These are phyloP conservation scores for Prunus padus DNA, from an alignment of 306 rosid species.

Conservation along the genomic window DNA sequence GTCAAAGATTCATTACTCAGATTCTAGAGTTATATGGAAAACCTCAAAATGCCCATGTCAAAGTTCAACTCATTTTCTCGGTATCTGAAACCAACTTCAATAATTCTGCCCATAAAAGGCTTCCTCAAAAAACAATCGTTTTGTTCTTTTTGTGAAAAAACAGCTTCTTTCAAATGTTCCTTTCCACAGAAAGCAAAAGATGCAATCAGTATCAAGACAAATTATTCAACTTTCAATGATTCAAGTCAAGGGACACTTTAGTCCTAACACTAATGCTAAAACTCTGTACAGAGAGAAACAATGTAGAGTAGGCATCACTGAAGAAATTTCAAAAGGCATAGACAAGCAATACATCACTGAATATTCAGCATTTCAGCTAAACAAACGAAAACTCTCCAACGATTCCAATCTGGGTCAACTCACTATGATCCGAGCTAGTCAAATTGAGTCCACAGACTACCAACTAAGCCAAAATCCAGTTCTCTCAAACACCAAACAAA, in stretches of 20 bases:
- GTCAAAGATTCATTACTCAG: conserved; percentile 7
- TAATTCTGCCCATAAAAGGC: background rate
- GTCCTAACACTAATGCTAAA: conserved; percentile 9
- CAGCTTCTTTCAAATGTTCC: conserved; percentile 9
- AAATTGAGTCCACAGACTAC: conserved; percentile 37
- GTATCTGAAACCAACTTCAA: conserved; percentile 7
- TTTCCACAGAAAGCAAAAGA: conserved; percentile 15
- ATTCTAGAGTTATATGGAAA: background rate
- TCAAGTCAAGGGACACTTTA: conserved; percentile 1
- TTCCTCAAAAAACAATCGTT: background rate
- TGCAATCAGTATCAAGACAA: conserved; percentile 8
- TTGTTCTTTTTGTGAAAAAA: background rate
- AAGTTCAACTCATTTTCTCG: conserved; percentile 19
- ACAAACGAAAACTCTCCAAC: conserved; percentile 41
- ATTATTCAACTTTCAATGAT: conserved; percentile 7
- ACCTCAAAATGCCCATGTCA: conserved; percentile 6
- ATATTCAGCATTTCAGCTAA: conserved; percentile 38
- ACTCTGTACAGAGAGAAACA: conserved; percentile 4
- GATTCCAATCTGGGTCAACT: conserved; percentile 56
- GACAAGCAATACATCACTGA: conserved; percentile 28
- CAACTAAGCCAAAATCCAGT: conserved; percentile 33
- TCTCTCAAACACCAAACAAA: conserved; percentile 24
- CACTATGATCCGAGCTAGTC: conserved; percentile 27
- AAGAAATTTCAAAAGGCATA: background rate
- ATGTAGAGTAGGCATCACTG: background rate